A percentile compares a stretch with the other conserved stretches of the same genome.
Evolutionary conservation across 495 filamentous ascomycete species (phyloP).

Genomic region (Evansstolkia leycettana): DNA sequence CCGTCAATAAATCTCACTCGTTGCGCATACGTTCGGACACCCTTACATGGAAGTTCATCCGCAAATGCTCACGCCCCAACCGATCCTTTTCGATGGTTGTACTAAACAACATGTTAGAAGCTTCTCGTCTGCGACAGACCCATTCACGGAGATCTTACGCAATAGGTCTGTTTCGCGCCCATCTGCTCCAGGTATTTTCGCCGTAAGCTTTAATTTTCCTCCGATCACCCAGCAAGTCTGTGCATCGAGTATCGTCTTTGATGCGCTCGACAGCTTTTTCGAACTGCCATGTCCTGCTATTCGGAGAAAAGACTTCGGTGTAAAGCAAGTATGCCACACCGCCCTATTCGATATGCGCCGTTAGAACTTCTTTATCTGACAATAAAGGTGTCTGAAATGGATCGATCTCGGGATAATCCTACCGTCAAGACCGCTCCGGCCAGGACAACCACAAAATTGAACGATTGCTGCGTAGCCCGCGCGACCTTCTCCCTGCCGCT

Average conservation of each 20-base stretch:
- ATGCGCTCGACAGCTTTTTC: slow-evolving; percentile 77
- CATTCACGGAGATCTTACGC: slow-evolving; percentile 39
- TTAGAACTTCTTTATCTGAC: background rate
- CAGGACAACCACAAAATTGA: slow-evolving; percentile 71
- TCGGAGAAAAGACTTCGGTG: slow-evolving; percentile 72
- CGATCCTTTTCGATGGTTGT: slow-evolving; percentile 56
- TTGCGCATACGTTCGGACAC: background rate
- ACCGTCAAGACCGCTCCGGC: slow-evolving; percentile 68
- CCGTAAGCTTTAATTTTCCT: slow-evolving; percentile 74
- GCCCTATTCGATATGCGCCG: slow-evolving; percentile 33
- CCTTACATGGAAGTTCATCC: slow-evolving; percentile 76
- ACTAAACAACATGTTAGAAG: slow-evolving; percentile 19
- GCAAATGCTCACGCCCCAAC: slow-evolving; percentile 67
- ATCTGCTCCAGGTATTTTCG: slow-evolving; percentile 69
- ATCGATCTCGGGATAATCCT: background rate
- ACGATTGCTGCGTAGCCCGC: slow-evolving; percentile 78
- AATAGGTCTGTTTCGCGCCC: slow-evolving; percentile 76
- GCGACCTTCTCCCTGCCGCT: slow-evolving; percentile 65
- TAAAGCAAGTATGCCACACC: slow-evolving; percentile 70
- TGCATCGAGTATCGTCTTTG: slow-evolving; percentile 55
- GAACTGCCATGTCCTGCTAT: slow-evolving; percentile 78
- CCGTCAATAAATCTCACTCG: slow-evolving; percentile 5
- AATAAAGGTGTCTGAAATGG: too few relatives aligned
- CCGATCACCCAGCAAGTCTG: slow-evolving; percentile 60
- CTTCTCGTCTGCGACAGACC: background rate